These are phyloP conservation scores for Hemileccinum impolitum DNA, from an alignment of 768 basidiomycete genomes.

Conservation along the genomic window DNA sequence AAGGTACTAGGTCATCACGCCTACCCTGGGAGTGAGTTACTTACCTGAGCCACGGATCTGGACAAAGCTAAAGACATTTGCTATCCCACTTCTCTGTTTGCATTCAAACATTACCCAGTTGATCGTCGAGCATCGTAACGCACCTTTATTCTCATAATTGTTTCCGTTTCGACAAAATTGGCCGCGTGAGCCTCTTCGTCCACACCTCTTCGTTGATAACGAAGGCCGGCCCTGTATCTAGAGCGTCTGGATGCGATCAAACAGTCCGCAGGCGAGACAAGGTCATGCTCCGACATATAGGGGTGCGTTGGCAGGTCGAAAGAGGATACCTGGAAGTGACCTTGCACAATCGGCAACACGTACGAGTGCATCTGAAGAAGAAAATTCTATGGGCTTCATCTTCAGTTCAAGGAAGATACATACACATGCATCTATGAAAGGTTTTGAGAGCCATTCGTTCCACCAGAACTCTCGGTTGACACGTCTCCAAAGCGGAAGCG, in stretches of 20 bases:
- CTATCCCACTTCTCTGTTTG: conserved; percentile 63
- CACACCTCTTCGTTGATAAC: conserved; percentile 93
- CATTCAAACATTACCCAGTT: not conserved
- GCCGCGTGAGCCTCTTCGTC: conserved; percentile 92
- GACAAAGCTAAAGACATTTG: conserved; percentile 83
- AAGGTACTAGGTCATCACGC: conserved; percentile 3
- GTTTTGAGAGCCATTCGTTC: conserved; percentile 86
- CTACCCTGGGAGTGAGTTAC: not conserved
- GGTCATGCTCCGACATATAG: conserved; percentile 34
- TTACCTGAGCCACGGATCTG: conserved; percentile 90
- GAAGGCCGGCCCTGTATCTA: conserved; percentile 83
- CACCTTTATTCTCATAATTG: conserved; percentile 80
- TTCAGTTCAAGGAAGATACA: conserved; percentile 19
- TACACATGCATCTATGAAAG: conserved; percentile 87
- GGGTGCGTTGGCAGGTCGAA: conserved; percentile 56
- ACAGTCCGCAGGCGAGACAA: conserved; percentile 59
- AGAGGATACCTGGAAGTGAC: conserved; percentile 75
- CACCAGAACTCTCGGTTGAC: conserved; percentile 94
- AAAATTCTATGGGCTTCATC: not conserved
- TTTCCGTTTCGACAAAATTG: conserved; percentile 96
- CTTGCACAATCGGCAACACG: conserved; percentile 90
- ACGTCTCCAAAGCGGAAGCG: conserved; percentile 86
- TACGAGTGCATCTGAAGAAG: conserved; percentile 73
- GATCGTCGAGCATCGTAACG: conserved; percentile 11
- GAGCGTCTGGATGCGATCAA: conserved; percentile 83